Percentiles rank a stretch among this genome's conserved stretches.
Evolutionary conservation across 768 basidiomycete species (phyloP).

Genomic region (Leccinum imitatum): DNA sequence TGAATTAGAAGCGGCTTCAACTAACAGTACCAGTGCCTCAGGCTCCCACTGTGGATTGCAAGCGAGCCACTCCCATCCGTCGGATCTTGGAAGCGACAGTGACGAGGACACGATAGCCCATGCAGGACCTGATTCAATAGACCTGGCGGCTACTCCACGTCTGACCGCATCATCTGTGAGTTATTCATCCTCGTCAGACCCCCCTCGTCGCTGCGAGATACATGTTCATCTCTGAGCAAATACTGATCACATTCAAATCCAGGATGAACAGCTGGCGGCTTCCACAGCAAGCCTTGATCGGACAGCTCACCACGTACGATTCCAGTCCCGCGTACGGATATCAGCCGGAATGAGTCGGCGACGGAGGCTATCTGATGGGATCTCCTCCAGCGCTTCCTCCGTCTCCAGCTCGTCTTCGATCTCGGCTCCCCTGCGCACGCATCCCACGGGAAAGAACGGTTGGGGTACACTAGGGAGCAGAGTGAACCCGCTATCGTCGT

Average conservation of each 20-base stretch:
- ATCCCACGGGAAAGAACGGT: constrained; percentile 42
- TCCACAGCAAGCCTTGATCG: constrained; percentile 9
- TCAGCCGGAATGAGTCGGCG: constrained; percentile 62
- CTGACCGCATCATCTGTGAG: not conserved
- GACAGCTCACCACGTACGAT: constrained; percentile 47
- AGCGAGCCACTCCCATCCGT: constrained; percentile 4
- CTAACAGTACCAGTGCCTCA: not conserved
- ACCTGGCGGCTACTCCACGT: not conserved
- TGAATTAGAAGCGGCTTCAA: not conserved
- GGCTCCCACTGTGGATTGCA: not conserved
- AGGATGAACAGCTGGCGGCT: constrained; percentile 13
- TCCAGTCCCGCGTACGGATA: constrained; percentile 76
- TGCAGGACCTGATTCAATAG: not conserved
- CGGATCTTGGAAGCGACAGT: constrained; percentile 16
- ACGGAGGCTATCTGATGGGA: constrained; percentile 33
- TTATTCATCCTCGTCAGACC: not conserved
- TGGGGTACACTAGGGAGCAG: constrained; percentile 67
- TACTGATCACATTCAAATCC: constrained; percentile 7
- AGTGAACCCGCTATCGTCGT: constrained; percentile 36
- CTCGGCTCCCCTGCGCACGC: constrained; percentile 72
- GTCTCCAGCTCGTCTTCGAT: constrained; percentile 73
- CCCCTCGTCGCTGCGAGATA: not conserved
- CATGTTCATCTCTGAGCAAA: not conserved
- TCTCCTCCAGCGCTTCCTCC: constrained; percentile 36
- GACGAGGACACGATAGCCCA: constrained; percentile 4